phyloP scores from a whole-genome alignment of 768 basidiomycete genomes.

The Auricularia auricula-judae region DNA sequence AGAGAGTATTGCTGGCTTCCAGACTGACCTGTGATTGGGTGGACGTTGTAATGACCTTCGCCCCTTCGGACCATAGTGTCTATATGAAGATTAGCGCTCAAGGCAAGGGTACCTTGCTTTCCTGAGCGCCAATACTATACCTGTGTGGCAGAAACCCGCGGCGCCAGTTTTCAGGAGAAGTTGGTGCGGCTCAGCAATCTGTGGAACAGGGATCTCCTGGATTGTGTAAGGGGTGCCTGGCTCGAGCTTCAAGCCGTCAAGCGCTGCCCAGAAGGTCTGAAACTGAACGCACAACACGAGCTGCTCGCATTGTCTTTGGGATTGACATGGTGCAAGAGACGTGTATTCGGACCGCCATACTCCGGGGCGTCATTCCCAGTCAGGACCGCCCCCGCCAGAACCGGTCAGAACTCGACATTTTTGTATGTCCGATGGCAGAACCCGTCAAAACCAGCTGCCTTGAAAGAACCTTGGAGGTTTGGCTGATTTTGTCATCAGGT shows the following conservation, averaged over 20 bases:
- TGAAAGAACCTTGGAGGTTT: no score
- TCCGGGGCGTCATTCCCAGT: background rate
- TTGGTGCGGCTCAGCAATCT: background rate
- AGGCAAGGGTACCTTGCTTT: no score
- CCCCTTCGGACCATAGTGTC: background rate
- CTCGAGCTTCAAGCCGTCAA: background rate
- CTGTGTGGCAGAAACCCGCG: constrained; percentile 7
- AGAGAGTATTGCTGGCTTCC: background rate
- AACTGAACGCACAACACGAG: background rate
- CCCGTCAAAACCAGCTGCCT: no score
- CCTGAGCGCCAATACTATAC: background rate
- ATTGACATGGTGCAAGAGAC: background rate
- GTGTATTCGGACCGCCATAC: background rate
- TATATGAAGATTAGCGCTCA: background rate
- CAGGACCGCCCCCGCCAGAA: no score
- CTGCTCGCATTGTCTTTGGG: background rate
- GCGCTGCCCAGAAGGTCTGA: background rate
- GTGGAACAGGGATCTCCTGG: constrained; percentile 5
- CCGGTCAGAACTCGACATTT: no score
- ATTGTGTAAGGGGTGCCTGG: background rate
- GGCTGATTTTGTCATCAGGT: no score
- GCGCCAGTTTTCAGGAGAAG: constrained; percentile 3
- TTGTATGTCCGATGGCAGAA: no score
- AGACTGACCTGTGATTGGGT: background rate
- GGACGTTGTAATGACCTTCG: background rate